Evolutionary conservation across 176 grass and related monocot species (phyloP).

Genomic region (Aegilops umbellulata): DNA sequence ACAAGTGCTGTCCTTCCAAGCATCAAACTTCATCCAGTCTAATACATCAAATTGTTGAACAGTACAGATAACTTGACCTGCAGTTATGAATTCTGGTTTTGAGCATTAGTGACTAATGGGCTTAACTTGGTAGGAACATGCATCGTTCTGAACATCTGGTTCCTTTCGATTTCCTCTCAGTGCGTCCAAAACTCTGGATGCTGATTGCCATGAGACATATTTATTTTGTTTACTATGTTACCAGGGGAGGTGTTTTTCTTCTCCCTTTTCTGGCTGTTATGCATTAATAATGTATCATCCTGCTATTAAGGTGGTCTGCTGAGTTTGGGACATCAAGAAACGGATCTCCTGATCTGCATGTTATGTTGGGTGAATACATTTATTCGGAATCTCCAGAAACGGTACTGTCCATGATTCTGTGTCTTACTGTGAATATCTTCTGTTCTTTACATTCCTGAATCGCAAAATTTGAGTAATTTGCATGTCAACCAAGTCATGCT

Average conservation of each 20-base stretch:
- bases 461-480: neutral
- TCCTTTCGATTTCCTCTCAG: constrained; percentile 16
- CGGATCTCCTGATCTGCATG: constrained; percentile 86
- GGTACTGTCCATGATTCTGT: constrained; percentile 52
- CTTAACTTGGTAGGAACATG: constrained; percentile 14
- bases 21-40: constrained; percentile 3
- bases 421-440: constrained; percentile 17
- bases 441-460: neutral
- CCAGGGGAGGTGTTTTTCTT: neutral
- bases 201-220: neutral
- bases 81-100: constrained; percentile 1
- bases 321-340: constrained; percentile 74
- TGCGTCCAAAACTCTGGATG: neutral
- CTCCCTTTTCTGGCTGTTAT: constrained; percentile 12
- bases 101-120: constrained; percentile 20
- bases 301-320: constrained; percentile 75
- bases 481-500: neutral
- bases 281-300: constrained; percentile 21
- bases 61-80: neutral
- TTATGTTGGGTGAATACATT: constrained; percentile 91
- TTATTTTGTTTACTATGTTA: constrained; percentile 11
- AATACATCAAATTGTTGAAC: neutral
- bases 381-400: constrained; percentile 92
- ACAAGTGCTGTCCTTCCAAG: neutral
- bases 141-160: constrained; percentile 12